Evolutionary conservation across 805 yeast species (phyloP).

Genomic region (Suhomyces tanzawaensis): DNA sequence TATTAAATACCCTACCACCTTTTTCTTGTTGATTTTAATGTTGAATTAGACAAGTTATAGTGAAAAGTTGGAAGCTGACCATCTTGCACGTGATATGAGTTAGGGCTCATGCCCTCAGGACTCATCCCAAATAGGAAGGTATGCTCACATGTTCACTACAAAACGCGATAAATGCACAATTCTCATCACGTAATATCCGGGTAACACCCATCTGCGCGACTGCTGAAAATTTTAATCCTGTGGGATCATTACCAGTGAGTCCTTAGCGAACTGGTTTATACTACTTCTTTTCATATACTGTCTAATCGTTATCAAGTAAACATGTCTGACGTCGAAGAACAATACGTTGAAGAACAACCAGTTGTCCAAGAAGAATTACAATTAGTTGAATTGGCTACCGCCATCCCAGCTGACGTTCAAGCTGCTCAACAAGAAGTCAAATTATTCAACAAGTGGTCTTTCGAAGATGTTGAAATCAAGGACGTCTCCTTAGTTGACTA

Average conservation of each 20-base stretch:
- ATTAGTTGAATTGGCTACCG: slow-evolving; percentile 85
- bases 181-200: slow-evolving; percentile 17
- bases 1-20: no score
- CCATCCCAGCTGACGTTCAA: slow-evolving; percentile 95
- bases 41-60: no score
- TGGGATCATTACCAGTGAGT: slow-evolving; percentile 1
- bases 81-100: slow-evolving; percentile 10
- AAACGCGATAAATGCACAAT: slow-evolving; percentile 7
- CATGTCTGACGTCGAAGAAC: slow-evolving; percentile 87
- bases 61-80: no score
- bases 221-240: slow-evolving; percentile 14
- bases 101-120: slow-evolving; percentile 15
- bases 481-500: slow-evolving; percentile 98
- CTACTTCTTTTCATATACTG: slow-evolving; percentile 7
- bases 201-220: slow-evolving; percentile 12
- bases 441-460: slow-evolving; percentile 99
- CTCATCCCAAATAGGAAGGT: slow-evolving; percentile 11
- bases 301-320: slow-evolving; percentile 22
- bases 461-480: slow-evolving; percentile 95
- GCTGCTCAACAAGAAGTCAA: slow-evolving; percentile 94
- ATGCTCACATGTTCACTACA: slow-evolving; percentile 15
- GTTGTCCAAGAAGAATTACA: slow-evolving; percentile 84
- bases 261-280: neutral
- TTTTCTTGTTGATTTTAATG: no score
- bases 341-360: slow-evolving; percentile 53